These are phyloP conservation scores for Sclerotinia nivalis DNA, from an alignment of 2,329 filamentous ascomycete species.

Conservation along the genomic window DNA sequence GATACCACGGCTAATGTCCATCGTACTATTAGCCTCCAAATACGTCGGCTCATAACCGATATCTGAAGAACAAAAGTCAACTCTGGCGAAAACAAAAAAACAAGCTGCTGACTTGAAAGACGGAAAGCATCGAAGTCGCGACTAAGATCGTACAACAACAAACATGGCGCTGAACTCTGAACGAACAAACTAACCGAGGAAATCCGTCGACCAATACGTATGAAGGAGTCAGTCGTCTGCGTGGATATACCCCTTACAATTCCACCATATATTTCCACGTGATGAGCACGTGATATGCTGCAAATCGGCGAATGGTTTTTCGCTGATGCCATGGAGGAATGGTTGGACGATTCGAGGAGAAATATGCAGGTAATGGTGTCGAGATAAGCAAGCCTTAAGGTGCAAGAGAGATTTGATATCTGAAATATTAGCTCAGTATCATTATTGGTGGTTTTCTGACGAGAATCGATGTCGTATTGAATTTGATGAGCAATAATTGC, in stretches of 20 bases:
- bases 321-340: conserved; percentile 3
- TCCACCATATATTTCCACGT: neutral
- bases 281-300: conserved; percentile 1
- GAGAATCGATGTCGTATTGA: neutral
- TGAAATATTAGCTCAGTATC: neutral
- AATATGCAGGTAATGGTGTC: conserved; percentile 6
- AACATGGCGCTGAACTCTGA: conserved; percentile 12
- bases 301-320: neutral
- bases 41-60: conserved; percentile 26
- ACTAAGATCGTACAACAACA: neutral
- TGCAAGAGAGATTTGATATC: neutral
- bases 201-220: conserved; percentile 13
- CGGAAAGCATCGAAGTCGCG: neutral
- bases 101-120: neutral
- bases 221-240: neutral
- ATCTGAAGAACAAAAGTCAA: conserved; percentile 25
- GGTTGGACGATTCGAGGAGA: conserved; percentile 3
- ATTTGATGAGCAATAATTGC: neutral
- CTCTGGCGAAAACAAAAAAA: neutral
- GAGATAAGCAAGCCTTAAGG: neutral
- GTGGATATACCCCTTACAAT: neutral
- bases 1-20: neutral
- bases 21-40: conserved; percentile 8
- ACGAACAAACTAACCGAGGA: conserved; percentile 11
- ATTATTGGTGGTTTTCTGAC: neutral